A percentile compares a stretch with the other conserved stretches of the same genome.
Evolutionary conservation across 306 rosid species (phyloP).

Genomic region (Malus domestica): DNA sequence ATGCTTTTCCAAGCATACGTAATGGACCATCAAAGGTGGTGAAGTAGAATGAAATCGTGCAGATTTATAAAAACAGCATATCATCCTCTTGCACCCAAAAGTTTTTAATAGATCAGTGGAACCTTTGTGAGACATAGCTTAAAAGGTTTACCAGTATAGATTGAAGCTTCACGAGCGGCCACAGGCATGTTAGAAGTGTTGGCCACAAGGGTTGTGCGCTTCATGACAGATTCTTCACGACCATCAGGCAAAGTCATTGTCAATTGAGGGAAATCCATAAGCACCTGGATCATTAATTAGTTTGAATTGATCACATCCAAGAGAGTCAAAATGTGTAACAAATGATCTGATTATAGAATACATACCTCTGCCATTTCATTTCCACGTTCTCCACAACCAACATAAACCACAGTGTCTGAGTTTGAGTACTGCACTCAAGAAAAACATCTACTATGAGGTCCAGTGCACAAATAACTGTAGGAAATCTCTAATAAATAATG

Average conservation of each 20-base stretch:
- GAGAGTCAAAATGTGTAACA: neutral
- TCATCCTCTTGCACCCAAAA: neutral
- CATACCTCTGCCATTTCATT: constrained; percentile 98
- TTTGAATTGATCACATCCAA: constrained; percentile 14
- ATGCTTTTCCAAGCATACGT: neutral
- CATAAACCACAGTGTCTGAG: constrained; percentile 88
- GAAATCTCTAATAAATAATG: neutral
- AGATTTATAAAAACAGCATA: neutral
- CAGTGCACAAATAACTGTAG: neutral
- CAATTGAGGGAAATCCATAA: constrained; percentile 99
- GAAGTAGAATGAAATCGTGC: neutral
- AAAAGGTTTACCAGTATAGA: constrained; percentile 72
- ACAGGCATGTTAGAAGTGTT: constrained; percentile 99
- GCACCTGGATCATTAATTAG: constrained; percentile 49
- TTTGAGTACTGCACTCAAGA: constrained; percentile 72
- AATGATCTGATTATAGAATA: neutral
- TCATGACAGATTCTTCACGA: constrained; percentile 99
- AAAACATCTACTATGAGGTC: constrained; percentile 6
- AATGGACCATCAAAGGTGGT: neutral
- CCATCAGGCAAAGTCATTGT: constrained; percentile 99
- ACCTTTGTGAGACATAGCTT: neutral
- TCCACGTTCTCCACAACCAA: constrained; percentile 99
- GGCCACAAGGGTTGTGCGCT: constrained; percentile 97
- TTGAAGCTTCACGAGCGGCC: constrained; percentile 99
- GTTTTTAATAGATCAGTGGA: neutral